phyloP scores from a whole-genome alignment of 441 rosid species.

The Euphorbia schlechtendalii region DNA sequence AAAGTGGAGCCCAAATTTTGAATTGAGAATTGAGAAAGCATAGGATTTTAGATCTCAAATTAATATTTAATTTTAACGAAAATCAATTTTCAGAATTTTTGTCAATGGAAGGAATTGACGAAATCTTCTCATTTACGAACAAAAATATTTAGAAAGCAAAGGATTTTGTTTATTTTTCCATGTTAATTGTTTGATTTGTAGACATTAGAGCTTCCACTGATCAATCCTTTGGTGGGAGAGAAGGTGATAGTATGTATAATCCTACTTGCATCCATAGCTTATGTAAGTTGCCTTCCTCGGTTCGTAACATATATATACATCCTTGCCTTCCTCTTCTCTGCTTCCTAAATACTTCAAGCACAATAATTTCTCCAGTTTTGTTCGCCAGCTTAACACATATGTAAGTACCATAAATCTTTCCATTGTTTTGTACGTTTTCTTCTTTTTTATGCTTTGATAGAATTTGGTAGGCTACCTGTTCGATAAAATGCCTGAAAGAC shows the following conservation, averaged over 20 bases:
- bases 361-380: conserved; percentile 42
- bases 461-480: background rate
- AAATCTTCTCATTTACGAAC: conserved; percentile 29
- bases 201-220: conserved; percentile 49
- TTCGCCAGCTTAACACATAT: conserved; percentile 50
- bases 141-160: background rate
- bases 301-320: background rate
- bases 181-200: conserved; percentile 13
- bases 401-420: conserved; percentile 31
- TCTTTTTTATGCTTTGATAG: background rate
- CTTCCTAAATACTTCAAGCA: conserved; percentile 38
- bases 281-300: conserved; percentile 34
- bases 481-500: background rate
- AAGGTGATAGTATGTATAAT: conserved; percentile 39
- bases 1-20: too few species aligned
- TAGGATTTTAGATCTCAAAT: too few species aligned
- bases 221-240: conserved; percentile 47
- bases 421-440: background rate
- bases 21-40: too few species aligned
- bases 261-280: conserved; percentile 46
- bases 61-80: conserved; percentile 50
- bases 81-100: conserved; percentile 50
- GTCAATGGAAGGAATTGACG: conserved; percentile 43
- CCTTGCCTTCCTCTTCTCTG: background rate
- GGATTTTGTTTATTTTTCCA: background rate